Percentiles rank a stretch among this genome's conserved stretches.
Conservation (phyloP, 2,329 filamentous ascomycete genomes). For the Claviceps sp. region DNA sequence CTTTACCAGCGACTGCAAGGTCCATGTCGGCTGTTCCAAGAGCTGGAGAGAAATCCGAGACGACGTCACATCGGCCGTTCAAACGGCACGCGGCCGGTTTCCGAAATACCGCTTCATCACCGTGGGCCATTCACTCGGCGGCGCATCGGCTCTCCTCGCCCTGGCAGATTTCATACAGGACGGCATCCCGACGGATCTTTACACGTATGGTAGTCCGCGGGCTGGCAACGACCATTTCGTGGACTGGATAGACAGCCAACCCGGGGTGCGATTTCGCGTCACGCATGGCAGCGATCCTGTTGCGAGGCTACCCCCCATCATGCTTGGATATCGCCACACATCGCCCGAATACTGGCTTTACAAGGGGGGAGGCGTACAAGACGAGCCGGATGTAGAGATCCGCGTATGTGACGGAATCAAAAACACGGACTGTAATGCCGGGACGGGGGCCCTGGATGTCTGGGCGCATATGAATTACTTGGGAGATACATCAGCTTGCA, state of each 20-base stretch:
- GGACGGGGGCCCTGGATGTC: conserved; percentile 29
- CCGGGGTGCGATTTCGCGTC: conserved; percentile 44
- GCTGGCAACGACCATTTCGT: conserved; percentile 45
- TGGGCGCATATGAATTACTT: conserved; percentile 38
- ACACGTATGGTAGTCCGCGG: conserved; percentile 55
- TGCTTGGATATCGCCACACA: conserved; percentile 51
- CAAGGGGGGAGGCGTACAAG: conserved; percentile 18
- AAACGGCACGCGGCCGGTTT: conserved; percentile 28
- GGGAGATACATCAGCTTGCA: conserved; percentile 27
- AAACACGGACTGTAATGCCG: conserved; percentile 38
- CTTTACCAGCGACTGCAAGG: conserved; percentile 28
- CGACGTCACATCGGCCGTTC: conserved; percentile 29
- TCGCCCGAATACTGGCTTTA: conserved; percentile 56
- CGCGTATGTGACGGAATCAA: conserved; percentile 33
- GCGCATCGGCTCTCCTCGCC: conserved; percentile 47
- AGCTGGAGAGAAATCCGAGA: conserved; percentile 42
- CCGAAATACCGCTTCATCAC: conserved; percentile 40
- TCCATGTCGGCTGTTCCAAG: conserved; percentile 45
- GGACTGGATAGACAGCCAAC: conserved; percentile 38
- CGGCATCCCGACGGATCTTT: conserved; percentile 38
- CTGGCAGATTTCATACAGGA: conserved; percentile 39
- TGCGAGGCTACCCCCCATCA: conserved; percentile 49
- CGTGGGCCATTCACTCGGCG: conserved; percentile 60
- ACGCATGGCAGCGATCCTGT: conserved; percentile 57
- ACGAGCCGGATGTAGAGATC: conserved; percentile 28